A percentile compares a stretch with the other conserved stretches of the same genome.
These are phyloP conservation scores for Populus hybrid DNA, from an alignment of 441 rosid species.

Conservation along the genomic window DNA sequence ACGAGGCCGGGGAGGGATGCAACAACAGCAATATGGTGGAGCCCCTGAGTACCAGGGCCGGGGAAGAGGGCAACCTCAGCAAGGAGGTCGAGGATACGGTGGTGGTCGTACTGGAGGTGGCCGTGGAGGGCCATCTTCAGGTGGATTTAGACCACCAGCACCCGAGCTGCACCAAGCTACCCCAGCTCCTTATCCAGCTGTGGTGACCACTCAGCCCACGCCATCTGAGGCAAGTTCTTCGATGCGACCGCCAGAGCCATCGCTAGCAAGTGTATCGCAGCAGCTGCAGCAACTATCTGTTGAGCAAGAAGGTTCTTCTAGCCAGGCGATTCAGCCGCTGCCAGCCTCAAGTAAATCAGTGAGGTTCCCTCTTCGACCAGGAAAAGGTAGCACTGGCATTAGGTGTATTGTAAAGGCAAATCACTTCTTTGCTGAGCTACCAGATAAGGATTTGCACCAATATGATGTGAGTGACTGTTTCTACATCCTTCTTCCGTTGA, in stretches of 20 bases:
- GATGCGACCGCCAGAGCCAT: conserved; percentile 38
- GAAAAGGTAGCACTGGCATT: conserved; percentile 61
- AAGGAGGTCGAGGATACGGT: conserved; percentile 54
- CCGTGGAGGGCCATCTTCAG: conserved; percentile 49
- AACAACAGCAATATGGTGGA: conserved; percentile 58
- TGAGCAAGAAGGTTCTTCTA: conserved; percentile 45
- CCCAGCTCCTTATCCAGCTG: conserved; percentile 53
- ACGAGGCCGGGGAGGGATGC: conserved; percentile 60
- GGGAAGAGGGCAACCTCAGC: conserved; percentile 68
- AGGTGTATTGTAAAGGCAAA: conserved; percentile 91
- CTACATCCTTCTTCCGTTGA: neutral
- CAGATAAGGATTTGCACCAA: conserved; percentile 93
- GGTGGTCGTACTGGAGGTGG: conserved; percentile 43
- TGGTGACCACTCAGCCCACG: conserved; percentile 49
- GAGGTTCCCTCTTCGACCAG: conserved; percentile 88
- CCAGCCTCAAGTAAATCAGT: conserved; percentile 74
- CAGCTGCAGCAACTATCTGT: conserved; percentile 53
- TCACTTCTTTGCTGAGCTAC: conserved; percentile 89
- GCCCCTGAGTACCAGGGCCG: conserved; percentile 63
- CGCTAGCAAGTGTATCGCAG: conserved; percentile 25
- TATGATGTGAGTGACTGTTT: conserved; percentile 69
- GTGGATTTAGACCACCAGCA: conserved; percentile 52
- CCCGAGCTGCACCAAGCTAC: conserved; percentile 99
- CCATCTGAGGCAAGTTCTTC: conserved; percentile 61
- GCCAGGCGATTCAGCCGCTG: conserved; percentile 52